Evolutionary conservation across 441 rosid species (phyloP).

Genomic region (Flueggea neowawraea): DNA sequence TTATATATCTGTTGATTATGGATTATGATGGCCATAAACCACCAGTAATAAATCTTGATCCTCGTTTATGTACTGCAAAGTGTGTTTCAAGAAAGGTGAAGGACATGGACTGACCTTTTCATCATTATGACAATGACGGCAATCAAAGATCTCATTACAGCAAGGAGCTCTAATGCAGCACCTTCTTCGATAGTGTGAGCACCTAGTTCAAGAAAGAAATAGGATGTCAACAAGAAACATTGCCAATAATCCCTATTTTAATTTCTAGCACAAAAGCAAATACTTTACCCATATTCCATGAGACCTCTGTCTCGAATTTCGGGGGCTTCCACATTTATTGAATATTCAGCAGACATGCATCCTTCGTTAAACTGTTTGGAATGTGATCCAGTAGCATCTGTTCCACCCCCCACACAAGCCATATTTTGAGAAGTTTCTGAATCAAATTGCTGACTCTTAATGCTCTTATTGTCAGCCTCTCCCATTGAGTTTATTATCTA

Average conservation of each 20-base stretch:
- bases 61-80: too few species aligned
- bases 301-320: constrained; percentile 40
- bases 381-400: constrained; percentile 6
- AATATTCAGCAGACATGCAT: constrained; percentile 1
- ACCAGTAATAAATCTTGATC: too few species aligned
- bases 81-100: not conserved
- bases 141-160: constrained; percentile 77
- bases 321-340: constrained; percentile 5
- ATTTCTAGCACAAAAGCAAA: not conserved
- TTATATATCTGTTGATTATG: too few species aligned
- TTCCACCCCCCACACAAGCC: constrained; percentile 11
- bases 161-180: constrained; percentile 89
- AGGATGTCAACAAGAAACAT: constrained; percentile 1
- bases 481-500: constrained; percentile 35
- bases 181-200: constrained; percentile 70
- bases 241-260: not conserved
- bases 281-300: constrained; percentile 69
- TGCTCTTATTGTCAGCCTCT: constrained; percentile 42
- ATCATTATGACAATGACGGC: constrained; percentile 93
- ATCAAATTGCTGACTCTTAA: constrained; percentile 17
- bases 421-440: constrained; percentile 15
- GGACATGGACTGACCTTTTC: constrained; percentile 40
- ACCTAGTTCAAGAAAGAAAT: constrained; percentile 36
- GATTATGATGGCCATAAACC: too few species aligned
- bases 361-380: constrained; percentile 16